A percentile compares a stretch with the other conserved stretches of the same genome.
phyloP scores from a whole-genome alignment of 2,329 filamentous ascomycete genomes.

The Aspergillus sp. region DNA sequence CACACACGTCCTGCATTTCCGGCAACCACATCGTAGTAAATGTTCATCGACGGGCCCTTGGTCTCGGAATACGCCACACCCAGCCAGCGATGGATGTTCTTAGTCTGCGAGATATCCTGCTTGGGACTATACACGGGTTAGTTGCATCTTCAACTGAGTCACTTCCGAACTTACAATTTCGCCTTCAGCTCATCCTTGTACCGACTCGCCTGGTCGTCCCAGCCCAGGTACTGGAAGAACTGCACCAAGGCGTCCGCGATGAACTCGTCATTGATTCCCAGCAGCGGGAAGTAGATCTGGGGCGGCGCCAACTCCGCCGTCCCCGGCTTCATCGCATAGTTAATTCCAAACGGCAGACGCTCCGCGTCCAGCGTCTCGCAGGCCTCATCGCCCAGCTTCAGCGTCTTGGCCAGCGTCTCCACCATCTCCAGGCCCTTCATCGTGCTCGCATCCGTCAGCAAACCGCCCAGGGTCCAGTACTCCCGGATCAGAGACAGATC shows the following conservation, averaged over 20 bases:
- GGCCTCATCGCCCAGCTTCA: not conserved
- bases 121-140: not conserved
- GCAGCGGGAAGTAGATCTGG: constrained; percentile 2
- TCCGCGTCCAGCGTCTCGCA: constrained; percentile 1
- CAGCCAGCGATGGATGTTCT: constrained; percentile 1
- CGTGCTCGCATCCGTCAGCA: not conserved
- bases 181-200: not conserved
- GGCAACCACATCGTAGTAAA: not conserved
- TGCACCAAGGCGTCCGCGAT: constrained; percentile 1
- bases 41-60: not conserved
- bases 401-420: not conserved
- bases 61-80: not conserved
- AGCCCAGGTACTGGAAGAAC: not conserved
- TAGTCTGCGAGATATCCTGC: not conserved
- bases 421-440: not conserved
- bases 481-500: not conserved
- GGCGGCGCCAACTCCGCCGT: not conserved
- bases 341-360: not conserved
- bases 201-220: not conserved
- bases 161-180: not conserved
- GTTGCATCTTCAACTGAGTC: not conserved
- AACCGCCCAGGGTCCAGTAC: not conserved
- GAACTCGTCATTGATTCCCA: not conserved
- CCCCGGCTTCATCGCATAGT: not conserved
- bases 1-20: not conserved